Base-by-base conservation (phyloP, 768 basidiomycete species). In the Suillus lakei region DNA sequence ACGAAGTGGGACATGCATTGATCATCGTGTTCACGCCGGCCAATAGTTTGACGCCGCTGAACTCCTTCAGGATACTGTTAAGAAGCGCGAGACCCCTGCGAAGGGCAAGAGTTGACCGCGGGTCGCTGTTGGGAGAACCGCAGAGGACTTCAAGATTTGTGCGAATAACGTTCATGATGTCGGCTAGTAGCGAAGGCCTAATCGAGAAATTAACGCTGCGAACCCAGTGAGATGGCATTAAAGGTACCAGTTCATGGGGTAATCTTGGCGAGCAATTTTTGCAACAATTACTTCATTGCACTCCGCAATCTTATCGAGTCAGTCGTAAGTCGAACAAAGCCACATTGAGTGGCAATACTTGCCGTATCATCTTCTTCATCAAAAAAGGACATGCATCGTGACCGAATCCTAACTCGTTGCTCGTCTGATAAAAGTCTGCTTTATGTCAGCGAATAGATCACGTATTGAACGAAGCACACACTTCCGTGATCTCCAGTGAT, bases 401-500 rank as follows among this genome's bases (percentile, higher is more conserved):
- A 77, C 34, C 93, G 85, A 64, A 95, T 92, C n/a, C 81, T 75
- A 8, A 71, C 68, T 68, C 91, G 83, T 68, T 93, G 88, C 30
- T 91, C 88, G 53, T 90, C 87, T 15, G 86, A 84, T 62, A 93
- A 82, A 34, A 90, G 80, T 72, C 92, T 95, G 70, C 23, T 63
- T 61, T 69, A 61, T 61, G 51, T 63, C 43, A 73, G 66, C 60
- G 63, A 64, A 50, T 39, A 16, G 15, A 61, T 63, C 41, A 50
- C 21, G 12, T 43, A 18, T 41, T 43, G 12, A 23, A 58, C 53
- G 43, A 41, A 58, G 21, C 28, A 68, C 85, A 73, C 68, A 92
- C 93, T 88, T 93, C 79, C 89, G 80, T 38, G 89, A 90, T 72
- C 85, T 83, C 95, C 95, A 97, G 71, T 92, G 89, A 58, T 78